Evolutionary conservation across 805 yeast species (phyloP), one percentile per base, ranked within the genome.

Genomic region (Cyberlindnera mrakii): DNA sequence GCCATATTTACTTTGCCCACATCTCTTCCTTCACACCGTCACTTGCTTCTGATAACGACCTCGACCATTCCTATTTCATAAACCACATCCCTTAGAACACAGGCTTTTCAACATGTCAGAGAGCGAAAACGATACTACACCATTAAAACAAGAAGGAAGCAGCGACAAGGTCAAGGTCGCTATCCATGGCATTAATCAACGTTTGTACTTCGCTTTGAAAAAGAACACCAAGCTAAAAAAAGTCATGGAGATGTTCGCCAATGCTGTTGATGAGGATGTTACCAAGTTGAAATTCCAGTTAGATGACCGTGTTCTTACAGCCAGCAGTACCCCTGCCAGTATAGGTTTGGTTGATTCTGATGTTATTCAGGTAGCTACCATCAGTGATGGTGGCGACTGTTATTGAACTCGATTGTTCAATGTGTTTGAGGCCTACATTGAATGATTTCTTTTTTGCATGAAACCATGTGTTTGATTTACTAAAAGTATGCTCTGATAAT

Each of bases 111-210:
- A 30, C 14, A 30, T 30, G 33, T 14, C 99, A 98, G 0, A 88
- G 79, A 54, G 96, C 88, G 58, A 85, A 85, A 60, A 91, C 98
- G 98, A 82, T 61, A 60, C 11, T 7, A 19, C 19, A 18, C 23
- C 11, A 15, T 18, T 19, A 14, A 23, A 27, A 29, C 32, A 17
- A 11, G 27, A 23, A 23, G 27, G 27, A 23, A 23, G 27, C 27
- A 23, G 27, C 18, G 41, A 37, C 9, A 42, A 46, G 46, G 46
- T 54, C 30, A 50, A 46, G 18, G 38, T 50, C 8, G 51, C 48
- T 13, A 39, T 54, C n/a, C 27, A 42, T 15, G 58, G 58, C 3
- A 14, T 44, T 6, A 49, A 37, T 3, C 43, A 43, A 3, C 46
- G 43, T 6, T 40, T 54, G 17, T 52, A 34, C 35, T 54, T 52